Percentiles rank a stretch among this genome's conserved stretches.
These are phyloP conservation scores for Ustulina deusta DNA, from an alignment of 2,329 filamentous ascomycete genomes.

Conservation along the genomic window DNA sequence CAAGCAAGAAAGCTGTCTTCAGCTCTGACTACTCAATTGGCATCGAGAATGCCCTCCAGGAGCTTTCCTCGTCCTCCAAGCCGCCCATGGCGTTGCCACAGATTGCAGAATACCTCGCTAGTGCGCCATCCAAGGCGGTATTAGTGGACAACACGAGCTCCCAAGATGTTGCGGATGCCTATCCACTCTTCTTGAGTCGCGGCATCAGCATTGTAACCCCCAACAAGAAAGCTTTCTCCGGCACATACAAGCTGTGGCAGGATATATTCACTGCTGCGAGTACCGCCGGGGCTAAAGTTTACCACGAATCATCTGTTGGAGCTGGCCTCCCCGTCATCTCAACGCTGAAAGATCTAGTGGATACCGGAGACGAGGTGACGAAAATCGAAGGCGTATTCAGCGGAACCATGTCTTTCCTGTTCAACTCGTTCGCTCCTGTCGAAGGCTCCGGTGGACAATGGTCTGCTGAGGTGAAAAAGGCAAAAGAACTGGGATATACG, in stretches of 20 bases:
- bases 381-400: constrained; percentile 98
- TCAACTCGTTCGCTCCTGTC: constrained; percentile 94
- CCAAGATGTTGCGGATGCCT: constrained; percentile 83
- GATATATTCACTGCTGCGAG: constrained; percentile 83
- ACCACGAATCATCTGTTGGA: constrained; percentile 95
- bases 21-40: constrained; percentile 77
- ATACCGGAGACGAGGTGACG: constrained; percentile 90
- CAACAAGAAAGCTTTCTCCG: constrained; percentile 98
- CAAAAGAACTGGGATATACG: constrained; percentile 92
- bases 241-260: constrained; percentile 83
- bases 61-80: constrained; percentile 72
- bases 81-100: constrained; percentile 75
- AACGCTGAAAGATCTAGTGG: constrained; percentile 91
- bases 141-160: constrained; percentile 97
- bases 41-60: constrained; percentile 70
- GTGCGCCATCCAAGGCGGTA: constrained; percentile 81
- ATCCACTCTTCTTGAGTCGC: constrained; percentile 82
- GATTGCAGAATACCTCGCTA: constrained; percentile 80
- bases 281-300: constrained; percentile 81
- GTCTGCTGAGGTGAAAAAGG: constrained; percentile 91
- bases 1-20: constrained; percentile 85
- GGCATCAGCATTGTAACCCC: constrained; percentile 94
- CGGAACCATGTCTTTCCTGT: constrained; percentile 97
- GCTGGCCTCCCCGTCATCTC: constrained; percentile 94
- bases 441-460: constrained; percentile 82